Evolutionary conservation across 768 basidiomycete species (phyloP), one percentile per base, ranked within the genome.

Genomic region (Erythrobasidium yunnanense): DNA sequence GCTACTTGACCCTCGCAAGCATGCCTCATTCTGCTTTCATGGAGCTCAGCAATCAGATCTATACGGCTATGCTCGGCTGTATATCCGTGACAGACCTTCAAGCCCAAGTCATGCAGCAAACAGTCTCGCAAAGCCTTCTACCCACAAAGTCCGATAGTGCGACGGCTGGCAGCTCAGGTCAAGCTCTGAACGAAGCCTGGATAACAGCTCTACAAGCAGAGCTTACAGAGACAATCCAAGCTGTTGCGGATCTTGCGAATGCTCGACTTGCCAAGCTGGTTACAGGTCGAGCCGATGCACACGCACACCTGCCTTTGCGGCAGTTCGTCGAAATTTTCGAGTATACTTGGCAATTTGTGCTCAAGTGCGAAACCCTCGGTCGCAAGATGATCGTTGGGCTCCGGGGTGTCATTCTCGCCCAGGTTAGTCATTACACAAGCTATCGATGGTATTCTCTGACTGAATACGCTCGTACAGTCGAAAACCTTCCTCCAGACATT

Each of bases 371-470:
- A 75, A 82, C 85, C 29, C 79, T 95, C 29, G 88, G 87, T 69
- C 81, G 84, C 58, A 80, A 86, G 70, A 96, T 97, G 90, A 91
- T 96, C 66, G 88, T 96, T 63, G 87, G 89, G 4, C 78, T 97
- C 32, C 79, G 95, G 66, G 92, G 91, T 3, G 87, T 84, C 1
- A 82, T 90, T 55, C 84, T 92, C 47, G 81, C 84, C 57, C 92
- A 93, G 81, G 58, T 62, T n/a, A 20, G 58, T 57, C 54, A 87
- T 87, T 27, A 32, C 29, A 42, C 38, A 42, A 42, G 38, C n/a
- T n/a, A n/a, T n/a, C n/a, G n/a, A n/a, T n/a, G n/a, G 35, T 18
- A 27, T 50, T 22, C 5, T 8, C 55, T 57, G 55, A 38, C 32
- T 11, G n/a, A 57, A n/a, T 27, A 29, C n/a, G 25, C 17, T 20